phyloP scores from a whole-genome alignment of 2,329 filamentous ascomycete species.

The Fusarium anguioides region DNA sequence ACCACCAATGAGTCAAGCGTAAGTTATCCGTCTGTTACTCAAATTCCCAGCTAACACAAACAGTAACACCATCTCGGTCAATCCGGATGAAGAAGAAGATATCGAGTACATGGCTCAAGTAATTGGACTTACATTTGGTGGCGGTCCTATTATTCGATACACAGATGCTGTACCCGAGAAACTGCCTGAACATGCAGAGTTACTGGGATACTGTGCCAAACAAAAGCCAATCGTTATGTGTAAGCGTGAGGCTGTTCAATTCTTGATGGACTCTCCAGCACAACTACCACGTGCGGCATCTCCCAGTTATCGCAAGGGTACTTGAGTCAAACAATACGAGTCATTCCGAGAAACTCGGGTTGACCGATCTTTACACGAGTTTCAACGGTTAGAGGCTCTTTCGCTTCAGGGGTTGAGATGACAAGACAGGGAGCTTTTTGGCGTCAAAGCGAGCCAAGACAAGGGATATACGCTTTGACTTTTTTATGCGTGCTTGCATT shows the following conservation, averaged over 20 bases:
- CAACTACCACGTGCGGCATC: conserved; percentile 10
- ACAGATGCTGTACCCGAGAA: conserved; percentile 48
- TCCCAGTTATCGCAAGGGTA: conserved; percentile 22
- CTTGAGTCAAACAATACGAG: background rate
- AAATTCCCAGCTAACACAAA: conserved; percentile 22
- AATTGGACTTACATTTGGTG: conserved; percentile 58
- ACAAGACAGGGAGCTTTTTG: background rate
- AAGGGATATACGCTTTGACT: conserved; percentile 18
- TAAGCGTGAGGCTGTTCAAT: conserved; percentile 49
- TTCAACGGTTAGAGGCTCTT: too few relatives aligned
- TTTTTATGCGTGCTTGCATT: background rate
- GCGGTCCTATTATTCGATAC: conserved; percentile 60
- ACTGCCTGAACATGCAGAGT: conserved; percentile 48
- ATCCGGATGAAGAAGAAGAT: conserved; percentile 49
- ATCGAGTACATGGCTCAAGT: conserved; percentile 51
- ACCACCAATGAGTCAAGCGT: conserved; percentile 59
- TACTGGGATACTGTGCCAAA: conserved; percentile 52
- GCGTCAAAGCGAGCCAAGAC: conserved; percentile 4
- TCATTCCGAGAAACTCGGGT: too few relatives aligned
- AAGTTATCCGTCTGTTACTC: conserved; percentile 4
- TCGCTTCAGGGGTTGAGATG: conserved; percentile 4
- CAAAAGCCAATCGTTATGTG: conserved; percentile 55
- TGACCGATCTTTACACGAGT: too few relatives aligned
- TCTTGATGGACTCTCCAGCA: conserved; percentile 43
- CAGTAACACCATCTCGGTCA: conserved; percentile 53